These are phyloP conservation scores for Aspergillus texensis DNA, from an alignment of 2,329 filamentous ascomycete genomes.

Conservation along the genomic window DNA sequence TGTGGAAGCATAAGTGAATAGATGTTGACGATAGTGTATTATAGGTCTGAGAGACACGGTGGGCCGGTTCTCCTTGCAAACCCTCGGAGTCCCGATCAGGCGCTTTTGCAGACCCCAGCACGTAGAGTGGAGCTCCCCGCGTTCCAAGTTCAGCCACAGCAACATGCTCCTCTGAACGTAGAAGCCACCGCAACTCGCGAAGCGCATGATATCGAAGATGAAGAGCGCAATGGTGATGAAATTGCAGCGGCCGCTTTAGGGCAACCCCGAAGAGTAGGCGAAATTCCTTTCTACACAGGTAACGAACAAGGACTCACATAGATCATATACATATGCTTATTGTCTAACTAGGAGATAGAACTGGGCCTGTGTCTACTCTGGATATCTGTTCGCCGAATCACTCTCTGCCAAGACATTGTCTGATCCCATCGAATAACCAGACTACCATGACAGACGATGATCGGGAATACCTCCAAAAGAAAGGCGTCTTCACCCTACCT, in stretches of 20 bases:
- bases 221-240: neutral
- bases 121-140: neutral
- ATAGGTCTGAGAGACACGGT: neutral
- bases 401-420: neutral
- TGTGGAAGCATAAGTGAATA: neutral
- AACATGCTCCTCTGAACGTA: neutral
- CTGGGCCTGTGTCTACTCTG: neutral
- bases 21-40: neutral
- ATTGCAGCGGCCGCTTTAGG: neutral
- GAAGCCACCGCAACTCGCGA: neutral
- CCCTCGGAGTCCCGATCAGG: neutral
- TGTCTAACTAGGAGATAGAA: neutral
- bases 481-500: slow-evolving; percentile 40
- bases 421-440: neutral
- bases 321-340: neutral
- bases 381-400: neutral
- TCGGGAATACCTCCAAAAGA: slow-evolving; percentile 29
- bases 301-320: neutral
- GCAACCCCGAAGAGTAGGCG: neutral
- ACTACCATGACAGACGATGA: slow-evolving; percentile 9
- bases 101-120: neutral
- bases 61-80: neutral
- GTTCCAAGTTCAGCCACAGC: neutral
- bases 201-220: neutral
- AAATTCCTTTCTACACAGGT: neutral